phyloP scores from a whole-genome alignment of 768 basidiomycete genomes.

The Boletus barrowsii region DNA sequence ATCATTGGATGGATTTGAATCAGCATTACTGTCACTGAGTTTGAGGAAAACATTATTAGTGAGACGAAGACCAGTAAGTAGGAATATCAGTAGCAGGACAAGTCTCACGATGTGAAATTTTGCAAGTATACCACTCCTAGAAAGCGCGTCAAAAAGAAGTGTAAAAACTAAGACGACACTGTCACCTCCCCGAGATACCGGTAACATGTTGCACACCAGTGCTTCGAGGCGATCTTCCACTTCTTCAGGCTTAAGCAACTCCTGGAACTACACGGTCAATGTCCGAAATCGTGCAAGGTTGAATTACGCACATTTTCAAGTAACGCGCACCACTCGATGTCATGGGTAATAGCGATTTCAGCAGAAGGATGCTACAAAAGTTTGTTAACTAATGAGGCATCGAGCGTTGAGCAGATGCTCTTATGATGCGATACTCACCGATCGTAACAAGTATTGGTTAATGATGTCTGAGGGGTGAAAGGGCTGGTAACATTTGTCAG shows the following conservation, averaged over 20 bases:
- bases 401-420: background rate
- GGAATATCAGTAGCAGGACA: background rate
- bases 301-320: background rate
- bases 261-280: background rate
- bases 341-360: background rate
- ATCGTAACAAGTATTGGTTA: background rate
- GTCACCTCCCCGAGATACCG: background rate
- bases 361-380: background rate
- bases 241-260: background rate
- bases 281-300: background rate
- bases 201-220: background rate
- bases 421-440: background rate
- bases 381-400: background rate
- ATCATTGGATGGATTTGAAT: too few species aligned
- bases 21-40: too few species aligned
- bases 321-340: background rate
- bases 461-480: background rate
- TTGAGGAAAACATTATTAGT: too few species aligned
- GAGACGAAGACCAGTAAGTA: too few species aligned
- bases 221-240: background rate
- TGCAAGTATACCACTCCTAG: background rate
- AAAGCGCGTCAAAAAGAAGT: background rate
- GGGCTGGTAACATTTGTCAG: background rate
- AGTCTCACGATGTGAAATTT: background rate
- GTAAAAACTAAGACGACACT: background rate